Base-by-base conservation (phyloP, 257 asterid genomes). In the Solanum virginianum region DNA sequence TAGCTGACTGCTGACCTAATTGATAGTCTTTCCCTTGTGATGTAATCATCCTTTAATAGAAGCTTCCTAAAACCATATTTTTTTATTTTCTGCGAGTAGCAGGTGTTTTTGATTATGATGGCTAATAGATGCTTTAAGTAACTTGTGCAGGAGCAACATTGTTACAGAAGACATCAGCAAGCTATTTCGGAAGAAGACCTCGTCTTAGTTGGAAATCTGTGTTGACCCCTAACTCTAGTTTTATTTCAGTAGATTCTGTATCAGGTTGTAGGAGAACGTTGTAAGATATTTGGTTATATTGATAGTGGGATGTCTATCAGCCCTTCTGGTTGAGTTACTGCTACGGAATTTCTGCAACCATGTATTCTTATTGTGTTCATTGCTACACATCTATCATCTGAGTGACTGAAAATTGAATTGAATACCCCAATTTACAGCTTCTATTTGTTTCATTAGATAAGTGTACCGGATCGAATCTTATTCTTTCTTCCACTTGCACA, bases 141-240 rank as follows among this genome's bases (percentile, higher is more conserved):
- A 24, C 47, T 77, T 75, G 87, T 88, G 86, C 94, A 95, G 98
- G 97, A 94, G 98, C 94, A 95, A 95, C 77, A 79, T 95, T 29
- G 99, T 92, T 45, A 95, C 99, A 1, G 98, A 95, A 88, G 98
- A 95, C 91, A 88, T 95, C 77, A 92, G 88, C 93, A 95, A 93
- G 92, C 92, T 95, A 72, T 95, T 95, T 84, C 94, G 90, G 88
- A 90, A 91, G 88, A 92, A 86, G 90, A 84, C 94, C 69, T 85
- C 94, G 20, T 26, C 89, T 29, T 85, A 91, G 66, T 88, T 88
- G 88, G 45, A 77, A 26, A 9, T 77, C 14, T 24, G 45, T 49
- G 82, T 77, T 24, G 82, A 29, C 82, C 63, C 82, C 63, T 51
- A 56, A 77, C 82, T 51, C 45, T 75, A 77, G 63, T 26, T 24